Evolutionary conservation across 1,284 basidiomycete species (phyloP).

Genomic region (Omphalotus olearius): DNA sequence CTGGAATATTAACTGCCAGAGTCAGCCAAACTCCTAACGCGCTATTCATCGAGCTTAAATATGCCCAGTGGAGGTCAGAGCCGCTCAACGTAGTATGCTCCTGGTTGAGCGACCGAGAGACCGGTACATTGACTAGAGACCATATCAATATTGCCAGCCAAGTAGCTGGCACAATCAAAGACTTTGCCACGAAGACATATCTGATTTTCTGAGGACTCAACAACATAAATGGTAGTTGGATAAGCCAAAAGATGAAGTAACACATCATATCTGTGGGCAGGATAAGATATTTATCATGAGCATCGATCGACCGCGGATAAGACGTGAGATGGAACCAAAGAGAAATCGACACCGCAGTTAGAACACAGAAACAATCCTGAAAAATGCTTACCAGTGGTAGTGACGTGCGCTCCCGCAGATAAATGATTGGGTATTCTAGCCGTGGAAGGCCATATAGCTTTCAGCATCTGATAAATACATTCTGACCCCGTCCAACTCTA

Average conservation of each 20-base stretch:
- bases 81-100: slow-evolving; percentile 45
- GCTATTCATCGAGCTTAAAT: slow-evolving; percentile 66
- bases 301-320: slow-evolving; percentile 1
- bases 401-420: slow-evolving; percentile 55
- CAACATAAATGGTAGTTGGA: slow-evolving; percentile 71
- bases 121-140: slow-evolving; percentile 63
- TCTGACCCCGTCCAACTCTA: slow-evolving; percentile 62
- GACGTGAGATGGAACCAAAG: too few relatives aligned
- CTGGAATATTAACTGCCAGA: slow-evolving; percentile 69
- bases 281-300: neutral
- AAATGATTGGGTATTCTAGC: slow-evolving; percentile 61
- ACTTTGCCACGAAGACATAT: slow-evolving; percentile 69
- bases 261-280: slow-evolving; percentile 51
- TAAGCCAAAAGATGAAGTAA: slow-evolving; percentile 76
- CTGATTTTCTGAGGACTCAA: slow-evolving; percentile 72
- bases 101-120: slow-evolving; percentile 44
- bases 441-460: slow-evolving; percentile 75
- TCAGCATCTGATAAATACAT: slow-evolving; percentile 71
- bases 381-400: slow-evolving; percentile 44
- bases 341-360: too few relatives aligned
- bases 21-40: slow-evolving; percentile 64
- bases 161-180: slow-evolving; percentile 60
- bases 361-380: neutral
- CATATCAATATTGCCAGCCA: slow-evolving; percentile 73
- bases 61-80: slow-evolving; percentile 59